Percentiles rank a stretch among this genome's conserved stretches.
phyloP scores from a whole-genome alignment of 208 protist genomes.

The Angomonas deanei region DNA sequence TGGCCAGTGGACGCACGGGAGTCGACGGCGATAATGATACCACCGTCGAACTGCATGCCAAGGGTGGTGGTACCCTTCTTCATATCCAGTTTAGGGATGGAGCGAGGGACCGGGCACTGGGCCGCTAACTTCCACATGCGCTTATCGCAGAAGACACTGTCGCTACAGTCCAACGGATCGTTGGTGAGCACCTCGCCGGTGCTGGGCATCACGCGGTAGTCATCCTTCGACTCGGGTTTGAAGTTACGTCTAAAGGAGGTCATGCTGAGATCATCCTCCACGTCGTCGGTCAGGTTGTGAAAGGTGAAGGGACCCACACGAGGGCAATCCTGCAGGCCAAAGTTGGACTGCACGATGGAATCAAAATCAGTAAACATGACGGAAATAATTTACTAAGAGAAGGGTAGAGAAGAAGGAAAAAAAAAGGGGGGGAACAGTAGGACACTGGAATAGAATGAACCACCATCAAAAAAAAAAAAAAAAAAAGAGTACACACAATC shows the following conservation, averaged over 20 bases:
- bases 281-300: slow-evolving; percentile 47
- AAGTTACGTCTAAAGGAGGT: slow-evolving; percentile 10
- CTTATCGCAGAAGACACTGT: slow-evolving; percentile 43
- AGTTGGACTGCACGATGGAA: slow-evolving; percentile 63
- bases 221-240: neutral
- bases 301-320: slow-evolving; percentile 80
- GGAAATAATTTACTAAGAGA: neutral
- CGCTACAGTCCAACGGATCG: slow-evolving; percentile 74
- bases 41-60: slow-evolving; percentile 96
- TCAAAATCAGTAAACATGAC: slow-evolving; percentile 69
- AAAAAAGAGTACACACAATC: slow-evolving; percentile 11
- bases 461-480: slow-evolving; percentile 7
- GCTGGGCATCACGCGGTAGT: slow-evolving; percentile 12
- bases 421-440: neutral
- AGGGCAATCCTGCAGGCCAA: slow-evolving; percentile 70
- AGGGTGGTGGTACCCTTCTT: slow-evolving; percentile 99
- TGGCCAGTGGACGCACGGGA: slow-evolving; percentile 97
- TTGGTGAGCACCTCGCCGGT: slow-evolving; percentile 59
- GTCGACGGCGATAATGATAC: slow-evolving; percentile 99
- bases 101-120: slow-evolving; percentile 74
- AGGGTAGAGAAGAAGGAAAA: slow-evolving; percentile 7
- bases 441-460: neutral
- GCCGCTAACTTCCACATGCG: slow-evolving; percentile 70
- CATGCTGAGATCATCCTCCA: slow-evolving; percentile 17
- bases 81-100: slow-evolving; percentile 73